Conservation (phyloP, 768 basidiomycete species). For the Russula foetens region DNA sequence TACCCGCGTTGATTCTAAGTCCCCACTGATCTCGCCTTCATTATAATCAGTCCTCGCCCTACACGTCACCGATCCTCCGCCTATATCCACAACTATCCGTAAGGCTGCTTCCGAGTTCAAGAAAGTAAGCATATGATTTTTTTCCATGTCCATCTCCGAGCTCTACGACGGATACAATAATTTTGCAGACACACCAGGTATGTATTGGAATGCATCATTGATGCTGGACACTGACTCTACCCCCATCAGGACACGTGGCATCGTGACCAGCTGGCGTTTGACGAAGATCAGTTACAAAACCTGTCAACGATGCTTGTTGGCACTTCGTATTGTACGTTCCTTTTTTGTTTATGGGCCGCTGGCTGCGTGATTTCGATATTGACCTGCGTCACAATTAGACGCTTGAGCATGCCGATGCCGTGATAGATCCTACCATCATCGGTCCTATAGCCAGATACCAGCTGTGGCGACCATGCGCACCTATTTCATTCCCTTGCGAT, state of each 20-base stretch:
- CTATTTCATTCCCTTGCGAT: not conserved
- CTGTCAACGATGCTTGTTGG: constrained; percentile 86
- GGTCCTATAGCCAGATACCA: not conserved
- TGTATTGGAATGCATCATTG: not conserved
- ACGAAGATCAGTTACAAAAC: constrained; percentile 84
- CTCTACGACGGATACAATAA: not conserved
- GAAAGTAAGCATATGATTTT: constrained; percentile 45
- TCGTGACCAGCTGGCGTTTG: constrained; percentile 77
- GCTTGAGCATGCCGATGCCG: constrained; percentile 1
- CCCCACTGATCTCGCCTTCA: constrained; percentile 5
- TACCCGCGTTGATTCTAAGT: not conserved
- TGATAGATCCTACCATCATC: not conserved
- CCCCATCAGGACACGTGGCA: constrained; percentile 76
- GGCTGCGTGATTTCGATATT: constrained; percentile 3
- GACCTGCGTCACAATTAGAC: constrained; percentile 22
- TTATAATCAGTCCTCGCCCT: constrained; percentile 50
- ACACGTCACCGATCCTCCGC: constrained; percentile 79
- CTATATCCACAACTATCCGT: constrained; percentile 85
- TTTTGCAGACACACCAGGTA: constrained; percentile 32
- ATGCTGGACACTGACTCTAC: not conserved
- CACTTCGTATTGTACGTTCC: constrained; percentile 71
- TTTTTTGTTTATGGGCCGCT: constrained; percentile 13
- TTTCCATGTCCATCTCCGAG: not conserved
- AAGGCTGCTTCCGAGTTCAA: constrained; percentile 81
- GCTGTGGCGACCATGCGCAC: not conserved